Evolutionary conservation across 306 rosid genomes (phyloP).

Genomic region (Geum urbanum): DNA sequence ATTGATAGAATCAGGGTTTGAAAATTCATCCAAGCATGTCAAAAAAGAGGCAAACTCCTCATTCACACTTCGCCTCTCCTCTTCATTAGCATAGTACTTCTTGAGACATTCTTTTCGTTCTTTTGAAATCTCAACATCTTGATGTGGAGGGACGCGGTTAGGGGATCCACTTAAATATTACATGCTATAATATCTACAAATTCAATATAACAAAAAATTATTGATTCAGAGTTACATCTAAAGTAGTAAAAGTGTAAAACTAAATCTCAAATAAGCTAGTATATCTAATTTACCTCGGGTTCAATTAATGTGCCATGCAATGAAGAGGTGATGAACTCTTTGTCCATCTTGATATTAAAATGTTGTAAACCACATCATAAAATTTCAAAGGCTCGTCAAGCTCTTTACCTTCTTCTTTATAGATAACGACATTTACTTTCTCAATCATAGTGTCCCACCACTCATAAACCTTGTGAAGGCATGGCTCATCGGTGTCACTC

Average conservation of each 20-base stretch:
- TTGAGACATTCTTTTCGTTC: neutral
- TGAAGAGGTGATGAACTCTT: neutral
- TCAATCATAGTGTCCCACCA: neutral
- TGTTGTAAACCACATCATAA: neutral
- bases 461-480: neutral
- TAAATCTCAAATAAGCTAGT: neutral
- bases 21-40: neutral
- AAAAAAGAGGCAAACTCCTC: neutral
- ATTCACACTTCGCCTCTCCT: neutral
- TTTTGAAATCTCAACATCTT: neutral
- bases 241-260: neutral
- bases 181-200: neutral
- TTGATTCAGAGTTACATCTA: neutral
- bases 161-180: neutral
- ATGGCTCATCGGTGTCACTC: neutral
- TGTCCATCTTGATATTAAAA: neutral
- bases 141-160: neutral
- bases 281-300: neutral
- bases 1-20: neutral
- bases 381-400: neutral
- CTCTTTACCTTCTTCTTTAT: neutral
- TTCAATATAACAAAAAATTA: neutral
- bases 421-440: no score
- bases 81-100: neutral
- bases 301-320: constrained; percentile 4